A percentile compares a stretch with the other conserved stretches of the same genome.
phyloP scores from a whole-genome alignment of 257 asterid genomes.

The Cordia subcordata region DNA sequence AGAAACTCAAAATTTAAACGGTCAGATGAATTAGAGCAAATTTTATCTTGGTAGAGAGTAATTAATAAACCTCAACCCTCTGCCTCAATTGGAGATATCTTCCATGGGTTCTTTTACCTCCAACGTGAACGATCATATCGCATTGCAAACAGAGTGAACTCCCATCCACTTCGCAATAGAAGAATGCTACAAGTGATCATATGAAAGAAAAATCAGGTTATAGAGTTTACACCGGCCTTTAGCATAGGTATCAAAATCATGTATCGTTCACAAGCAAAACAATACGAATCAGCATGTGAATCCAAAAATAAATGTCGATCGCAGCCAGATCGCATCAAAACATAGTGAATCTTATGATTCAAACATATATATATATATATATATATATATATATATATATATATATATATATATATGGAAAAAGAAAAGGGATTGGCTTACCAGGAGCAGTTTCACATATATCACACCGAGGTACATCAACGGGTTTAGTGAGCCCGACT shows the following conservation, averaged over 20 bases:
- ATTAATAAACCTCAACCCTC: conserved; percentile 80
- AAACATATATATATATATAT: too few species aligned
- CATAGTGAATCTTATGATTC: too few species aligned
- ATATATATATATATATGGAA: background rate
- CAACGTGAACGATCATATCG: conserved; percentile 89
- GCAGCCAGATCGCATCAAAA: conserved; percentile 7
- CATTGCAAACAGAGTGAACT: conserved; percentile 94
- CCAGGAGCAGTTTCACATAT: conserved; percentile 97
- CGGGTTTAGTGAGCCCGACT: conserved; percentile 88
- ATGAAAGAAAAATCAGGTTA: conserved; percentile 7
- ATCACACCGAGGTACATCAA: conserved; percentile 74
- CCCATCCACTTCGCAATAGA: conserved; percentile 94
- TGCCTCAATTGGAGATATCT: conserved; percentile 89
- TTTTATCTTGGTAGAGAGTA: conserved; percentile 10
- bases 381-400: too few species aligned
- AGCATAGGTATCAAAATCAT: too few species aligned
- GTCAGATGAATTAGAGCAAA: conserved; percentile 9
- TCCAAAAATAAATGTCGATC: conserved; percentile 2
- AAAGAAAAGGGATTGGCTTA: conserved; percentile 28
- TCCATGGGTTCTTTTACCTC: conserved; percentile 95
- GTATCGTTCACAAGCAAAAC: too few species aligned
- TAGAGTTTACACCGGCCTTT: too few species aligned
- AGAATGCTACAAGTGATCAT: conserved; percentile 63
- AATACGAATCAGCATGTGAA: too few species aligned
- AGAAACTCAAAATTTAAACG: background rate